Conservation (phyloP, 768 basidiomycete genomes). For the Lentinus tigrinus region DNA sequence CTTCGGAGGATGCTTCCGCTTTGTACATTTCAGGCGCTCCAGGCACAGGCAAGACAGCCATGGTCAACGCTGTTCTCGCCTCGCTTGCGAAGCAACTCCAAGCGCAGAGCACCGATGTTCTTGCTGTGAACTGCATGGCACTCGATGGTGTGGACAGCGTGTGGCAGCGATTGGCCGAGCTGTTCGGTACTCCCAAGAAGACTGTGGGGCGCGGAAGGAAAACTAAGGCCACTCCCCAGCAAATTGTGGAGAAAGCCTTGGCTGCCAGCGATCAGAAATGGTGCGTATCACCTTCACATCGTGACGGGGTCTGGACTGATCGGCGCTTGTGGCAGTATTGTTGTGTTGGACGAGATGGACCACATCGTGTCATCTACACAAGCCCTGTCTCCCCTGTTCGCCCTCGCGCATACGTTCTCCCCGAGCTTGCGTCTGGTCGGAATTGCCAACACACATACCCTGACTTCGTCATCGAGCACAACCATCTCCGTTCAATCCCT, state of each 20-base stretch:
- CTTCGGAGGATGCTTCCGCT: slow-evolving; percentile 36
- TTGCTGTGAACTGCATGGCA: slow-evolving; percentile 72
- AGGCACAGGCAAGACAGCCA: slow-evolving; percentile 89
- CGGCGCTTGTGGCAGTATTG: slow-evolving; percentile 43
- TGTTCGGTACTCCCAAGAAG: slow-evolving; percentile 40
- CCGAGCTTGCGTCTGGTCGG: slow-evolving; percentile 68
- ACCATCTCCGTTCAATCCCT: slow-evolving; percentile 34
- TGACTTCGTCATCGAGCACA: slow-evolving; percentile 52
- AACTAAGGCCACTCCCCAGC: slow-evolving; percentile 38
- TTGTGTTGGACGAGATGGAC: slow-evolving; percentile 87
- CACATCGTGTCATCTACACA: slow-evolving; percentile 67
- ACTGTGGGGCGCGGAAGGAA: slow-evolving; percentile 39
- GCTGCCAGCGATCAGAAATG: slow-evolving; percentile 49
- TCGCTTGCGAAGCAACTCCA: slow-evolving; percentile 36
- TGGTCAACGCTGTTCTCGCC: slow-evolving; percentile 66
- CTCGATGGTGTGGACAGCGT: slow-evolving; percentile 63
- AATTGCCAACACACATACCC: slow-evolving; percentile 88
- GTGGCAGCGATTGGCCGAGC: slow-evolving; percentile 68
- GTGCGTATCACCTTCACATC: slow-evolving; percentile 30
- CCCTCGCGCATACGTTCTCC: slow-evolving; percentile 55
- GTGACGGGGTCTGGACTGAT: background rate
- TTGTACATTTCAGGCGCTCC: slow-evolving; percentile 93
- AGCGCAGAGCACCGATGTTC: slow-evolving; percentile 45
- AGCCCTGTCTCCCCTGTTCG: slow-evolving; percentile 62
- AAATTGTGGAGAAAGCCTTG: slow-evolving; percentile 44